Percentiles rank a stretch among this genome's conserved stretches.
phyloP scores from a whole-genome alignment of 2,329 filamentous ascomycete species.

The Aspergillus carbonarius region DNA sequence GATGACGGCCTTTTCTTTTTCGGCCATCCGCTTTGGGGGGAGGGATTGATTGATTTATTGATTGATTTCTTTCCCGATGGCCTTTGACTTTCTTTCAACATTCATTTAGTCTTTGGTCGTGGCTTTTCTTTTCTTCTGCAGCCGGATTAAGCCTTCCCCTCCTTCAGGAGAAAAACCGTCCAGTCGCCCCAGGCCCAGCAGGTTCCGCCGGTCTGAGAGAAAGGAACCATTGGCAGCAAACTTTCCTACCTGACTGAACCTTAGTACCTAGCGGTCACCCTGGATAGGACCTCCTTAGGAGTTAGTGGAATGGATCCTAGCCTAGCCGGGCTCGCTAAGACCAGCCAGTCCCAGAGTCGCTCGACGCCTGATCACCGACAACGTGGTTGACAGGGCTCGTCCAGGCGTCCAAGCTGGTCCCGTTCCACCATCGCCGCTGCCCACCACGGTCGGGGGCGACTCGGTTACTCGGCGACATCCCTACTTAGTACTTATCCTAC shows the following conservation, averaged over 20 bases:
- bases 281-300: background rate
- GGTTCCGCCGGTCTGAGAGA: background rate
- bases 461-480: background rate
- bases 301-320: background rate
- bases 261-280: background rate
- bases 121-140: background rate
- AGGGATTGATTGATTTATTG: background rate
- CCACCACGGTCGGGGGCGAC: constrained; percentile 10
- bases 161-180: too few species aligned
- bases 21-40: too few species aligned
- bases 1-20: background rate
- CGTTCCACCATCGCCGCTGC: constrained; percentile 11
- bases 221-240: background rate
- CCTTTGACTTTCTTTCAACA: too few species aligned
- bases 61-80: background rate
- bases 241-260: constrained; percentile 4
- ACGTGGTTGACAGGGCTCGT: constrained; percentile 29
- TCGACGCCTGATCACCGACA: constrained; percentile 20
- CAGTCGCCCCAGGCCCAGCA: background rate
- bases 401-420: constrained; percentile 12
- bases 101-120: background rate
- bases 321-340: background rate
- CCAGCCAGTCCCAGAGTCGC: constrained; percentile 1
- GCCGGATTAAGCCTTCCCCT: background rate
- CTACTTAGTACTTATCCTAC: too few species aligned